Conservation (phyloP, 106 monocot species). For the Dioscorea alata region DNA sequence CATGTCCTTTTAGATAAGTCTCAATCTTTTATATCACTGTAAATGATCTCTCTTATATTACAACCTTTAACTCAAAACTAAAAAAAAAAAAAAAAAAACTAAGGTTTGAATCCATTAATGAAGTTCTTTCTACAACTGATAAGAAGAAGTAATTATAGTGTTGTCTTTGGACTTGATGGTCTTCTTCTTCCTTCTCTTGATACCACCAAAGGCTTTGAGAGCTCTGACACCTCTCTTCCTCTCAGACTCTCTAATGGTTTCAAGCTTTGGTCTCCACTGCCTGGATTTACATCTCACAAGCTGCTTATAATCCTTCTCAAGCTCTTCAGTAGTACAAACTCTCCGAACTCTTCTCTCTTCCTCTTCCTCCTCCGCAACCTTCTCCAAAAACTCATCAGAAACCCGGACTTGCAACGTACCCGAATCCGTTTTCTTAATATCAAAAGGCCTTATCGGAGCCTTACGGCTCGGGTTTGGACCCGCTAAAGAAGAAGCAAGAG, state of each 20-base stretch:
- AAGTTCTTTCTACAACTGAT: too few relatives aligned
- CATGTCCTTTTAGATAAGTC: too few relatives aligned
- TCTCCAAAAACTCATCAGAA: slow-evolving; percentile 20
- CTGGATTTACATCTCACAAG: slow-evolving; percentile 11
- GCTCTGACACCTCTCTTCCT: background rate
- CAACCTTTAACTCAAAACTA: too few relatives aligned
- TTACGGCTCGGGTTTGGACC: background rate
- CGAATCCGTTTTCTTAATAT: slow-evolving; percentile 16
- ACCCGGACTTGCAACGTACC: slow-evolving; percentile 24
- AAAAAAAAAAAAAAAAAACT: too few relatives aligned
- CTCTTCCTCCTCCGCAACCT: background rate
- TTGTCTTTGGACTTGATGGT: too few relatives aligned
- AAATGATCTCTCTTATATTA: too few relatives aligned
- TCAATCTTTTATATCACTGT: too few relatives aligned
- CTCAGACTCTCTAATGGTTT: background rate
- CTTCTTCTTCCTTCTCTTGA: too few relatives aligned
- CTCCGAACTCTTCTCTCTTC: background rate
- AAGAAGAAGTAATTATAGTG: too few relatives aligned
- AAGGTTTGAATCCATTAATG: too few relatives aligned
- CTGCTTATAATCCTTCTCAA: slow-evolving; percentile 31
- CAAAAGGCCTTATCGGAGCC: slow-evolving; percentile 11
- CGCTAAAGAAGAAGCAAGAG: slow-evolving; percentile 14
- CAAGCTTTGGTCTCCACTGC: slow-evolving; percentile 31
- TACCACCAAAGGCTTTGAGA: too few relatives aligned
- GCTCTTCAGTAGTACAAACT: slow-evolving; percentile 18